Evolutionary conservation across 208 protist species (phyloP).

Genomic region (Leptomonas pyrrhocoris): DNA sequence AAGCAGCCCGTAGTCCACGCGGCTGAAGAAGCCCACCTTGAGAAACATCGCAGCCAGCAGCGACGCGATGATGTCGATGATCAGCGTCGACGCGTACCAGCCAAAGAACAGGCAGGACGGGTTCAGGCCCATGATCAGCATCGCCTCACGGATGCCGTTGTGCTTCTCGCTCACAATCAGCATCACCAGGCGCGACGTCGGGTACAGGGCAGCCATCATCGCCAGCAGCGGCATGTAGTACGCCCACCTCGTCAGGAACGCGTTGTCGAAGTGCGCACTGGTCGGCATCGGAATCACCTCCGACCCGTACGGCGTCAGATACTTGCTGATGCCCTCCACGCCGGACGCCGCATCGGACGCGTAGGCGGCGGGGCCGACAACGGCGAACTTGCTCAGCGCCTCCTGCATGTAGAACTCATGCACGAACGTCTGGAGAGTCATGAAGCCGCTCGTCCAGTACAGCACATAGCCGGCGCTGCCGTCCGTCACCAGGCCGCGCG

Average conservation of each 20-base stretch:
- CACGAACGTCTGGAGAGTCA: constrained; percentile 77
- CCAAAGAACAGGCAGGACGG: constrained; percentile 67
- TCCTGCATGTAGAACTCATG: constrained; percentile 64
- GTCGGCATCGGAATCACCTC: constrained; percentile 66
- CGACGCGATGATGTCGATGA: constrained; percentile 61
- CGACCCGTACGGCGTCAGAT: constrained; percentile 42
- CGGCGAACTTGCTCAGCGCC: constrained; percentile 4
- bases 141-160: constrained; percentile 74
- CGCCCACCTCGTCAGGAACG: constrained; percentile 62
- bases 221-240: constrained; percentile 77
- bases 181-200: constrained; percentile 58
- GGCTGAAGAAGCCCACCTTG: constrained; percentile 58
- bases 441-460: constrained; percentile 81
- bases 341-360: constrained; percentile 12
- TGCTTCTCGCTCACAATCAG: constrained; percentile 84
- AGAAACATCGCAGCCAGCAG: constrained; percentile 60
- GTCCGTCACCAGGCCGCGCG: constrained; percentile 33
- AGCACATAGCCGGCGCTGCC: constrained; percentile 50
- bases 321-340: constrained; percentile 38
- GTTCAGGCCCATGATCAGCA: constrained; percentile 90
- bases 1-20: constrained; percentile 63
- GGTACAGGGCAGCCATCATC: constrained; percentile 72
- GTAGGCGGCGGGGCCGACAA: constrained; percentile 22
- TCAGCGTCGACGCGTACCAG: constrained; percentile 66
- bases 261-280: constrained; percentile 41